Percentiles rank a stretch among this genome's conserved stretches.
phyloP scores from a whole-genome alignment of 2,329 filamentous ascomycete species.

The Thermoascus crustaceus region DNA sequence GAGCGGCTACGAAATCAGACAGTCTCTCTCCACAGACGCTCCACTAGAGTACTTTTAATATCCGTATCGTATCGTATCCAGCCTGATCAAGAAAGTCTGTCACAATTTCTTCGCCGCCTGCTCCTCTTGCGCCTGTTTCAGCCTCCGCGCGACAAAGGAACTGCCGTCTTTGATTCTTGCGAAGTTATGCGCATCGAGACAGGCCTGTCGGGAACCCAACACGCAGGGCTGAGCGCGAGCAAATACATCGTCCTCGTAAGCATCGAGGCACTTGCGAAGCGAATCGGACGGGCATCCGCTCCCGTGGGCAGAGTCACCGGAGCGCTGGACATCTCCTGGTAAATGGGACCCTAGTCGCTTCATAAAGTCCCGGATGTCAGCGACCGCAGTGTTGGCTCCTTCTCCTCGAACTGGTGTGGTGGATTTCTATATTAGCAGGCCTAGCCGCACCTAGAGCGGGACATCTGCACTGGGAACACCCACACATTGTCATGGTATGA shows the following conservation, averaged over 20 bases:
- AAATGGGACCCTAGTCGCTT: conserved; percentile 18
- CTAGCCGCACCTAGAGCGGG: too few relatives aligned
- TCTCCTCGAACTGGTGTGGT: conserved; percentile 51
- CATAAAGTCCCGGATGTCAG: conserved; percentile 43
- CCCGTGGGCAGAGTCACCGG: conserved; percentile 6
- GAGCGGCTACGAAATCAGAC: too few relatives aligned
- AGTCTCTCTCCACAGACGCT: too few relatives aligned
- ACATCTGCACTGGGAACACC: conserved; percentile 23
- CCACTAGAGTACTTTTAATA: too few relatives aligned
- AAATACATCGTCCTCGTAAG: conserved; percentile 41
- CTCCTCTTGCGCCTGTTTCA: too few relatives aligned
- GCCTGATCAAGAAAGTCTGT: too few relatives aligned
- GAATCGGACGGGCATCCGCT: too few relatives aligned
- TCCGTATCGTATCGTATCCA: too few relatives aligned
- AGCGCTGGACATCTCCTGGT: conserved; percentile 6
- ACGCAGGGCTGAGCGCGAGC: conserved; percentile 40
- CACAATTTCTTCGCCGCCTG: too few relatives aligned
- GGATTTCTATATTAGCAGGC: neutral
- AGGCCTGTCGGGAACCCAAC: conserved; percentile 45
- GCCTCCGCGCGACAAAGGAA: conserved; percentile 32
- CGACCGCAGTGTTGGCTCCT: conserved; percentile 50
- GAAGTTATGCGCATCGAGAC: conserved; percentile 49
- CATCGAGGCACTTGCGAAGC: too few relatives aligned
- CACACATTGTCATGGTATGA: conserved; percentile 55
- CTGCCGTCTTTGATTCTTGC: conserved; percentile 31